Percentiles rank a stretch among this genome's conserved stretches.
phyloP scores from a whole-genome alignment of 192 early-diverging fungal species.

The Umbelopsis isabellina region DNA sequence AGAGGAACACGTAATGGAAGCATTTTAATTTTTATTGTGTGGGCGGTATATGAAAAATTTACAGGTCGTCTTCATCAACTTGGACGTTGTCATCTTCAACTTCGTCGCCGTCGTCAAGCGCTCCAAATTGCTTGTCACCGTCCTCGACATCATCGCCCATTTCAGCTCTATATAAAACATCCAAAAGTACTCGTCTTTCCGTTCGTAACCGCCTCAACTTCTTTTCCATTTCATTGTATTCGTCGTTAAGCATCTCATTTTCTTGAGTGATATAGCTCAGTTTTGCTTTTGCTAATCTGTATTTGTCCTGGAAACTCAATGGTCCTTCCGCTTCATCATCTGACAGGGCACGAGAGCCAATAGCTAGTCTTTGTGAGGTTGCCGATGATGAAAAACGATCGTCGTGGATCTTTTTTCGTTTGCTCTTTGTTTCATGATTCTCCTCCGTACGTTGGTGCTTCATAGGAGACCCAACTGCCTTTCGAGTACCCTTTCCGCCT shows the following conservation, averaged over 20 bases:
- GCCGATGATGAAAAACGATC: neutral
- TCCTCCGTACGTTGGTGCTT: constrained; percentile 13
- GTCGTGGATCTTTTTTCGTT: constrained; percentile 15
- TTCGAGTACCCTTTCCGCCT: neutral
- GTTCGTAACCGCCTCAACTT: constrained; percentile 43
- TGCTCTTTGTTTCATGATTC: constrained; percentile 21
- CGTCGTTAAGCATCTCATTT: constrained; percentile 49
- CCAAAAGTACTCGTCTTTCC: constrained; percentile 47
- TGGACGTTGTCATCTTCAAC: constrained; percentile 17
- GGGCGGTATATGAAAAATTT: constrained; percentile 15
- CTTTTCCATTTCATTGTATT: constrained; percentile 37
- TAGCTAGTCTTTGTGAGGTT: neutral
- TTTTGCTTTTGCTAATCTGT: constrained; percentile 44
- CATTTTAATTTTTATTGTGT: neutral
- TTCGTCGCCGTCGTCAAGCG: constrained; percentile 18
- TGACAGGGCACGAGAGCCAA: neutral
- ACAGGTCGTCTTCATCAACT: constrained; percentile 9
- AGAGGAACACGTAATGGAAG: constrained; percentile 3
- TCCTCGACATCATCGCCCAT: constrained; percentile 18
- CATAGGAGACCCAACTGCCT: neutral
- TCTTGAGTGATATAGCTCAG: constrained; percentile 46
- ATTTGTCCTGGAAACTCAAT: constrained; percentile 36
- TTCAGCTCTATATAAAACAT: constrained; percentile 41
- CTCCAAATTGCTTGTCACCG: constrained; percentile 15
- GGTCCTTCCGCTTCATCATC: neutral